These are phyloP conservation scores for Peltaster fructicola DNA, from an alignment of 2,329 filamentous ascomycete genomes.

Conservation along the genomic window DNA sequence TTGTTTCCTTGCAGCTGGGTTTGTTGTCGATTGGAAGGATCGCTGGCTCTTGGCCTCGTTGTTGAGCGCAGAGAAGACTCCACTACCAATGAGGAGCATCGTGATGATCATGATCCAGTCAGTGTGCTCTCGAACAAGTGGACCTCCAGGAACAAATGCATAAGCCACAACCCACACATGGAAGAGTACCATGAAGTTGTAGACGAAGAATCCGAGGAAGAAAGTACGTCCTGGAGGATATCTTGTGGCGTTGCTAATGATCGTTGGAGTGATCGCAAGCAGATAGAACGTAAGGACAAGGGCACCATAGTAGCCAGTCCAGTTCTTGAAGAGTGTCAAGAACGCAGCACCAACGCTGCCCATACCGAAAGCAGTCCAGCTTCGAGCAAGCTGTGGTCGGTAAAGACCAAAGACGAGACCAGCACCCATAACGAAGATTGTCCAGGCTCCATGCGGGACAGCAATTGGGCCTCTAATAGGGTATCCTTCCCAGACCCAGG, in stretches of 20 bases:
- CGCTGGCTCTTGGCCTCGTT: conserved; percentile 24
- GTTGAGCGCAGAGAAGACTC: conserved; percentile 53
- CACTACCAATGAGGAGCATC: conserved; percentile 70
- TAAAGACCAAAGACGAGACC: conserved; percentile 64
- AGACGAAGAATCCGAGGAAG: conserved; percentile 73
- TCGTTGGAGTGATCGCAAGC: conserved; percentile 57
- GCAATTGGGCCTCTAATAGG: conserved; percentile 76
- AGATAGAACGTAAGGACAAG: conserved; percentile 61
- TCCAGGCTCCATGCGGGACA: conserved; percentile 77
- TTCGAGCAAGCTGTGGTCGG: conserved; percentile 50
- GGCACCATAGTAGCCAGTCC: conserved; percentile 78
- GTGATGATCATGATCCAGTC: conserved; percentile 86
- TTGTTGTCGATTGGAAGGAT: conserved; percentile 20
- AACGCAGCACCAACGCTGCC: conserved; percentile 66
- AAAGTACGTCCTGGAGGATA: conserved; percentile 67
- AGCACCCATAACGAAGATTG: conserved; percentile 68
- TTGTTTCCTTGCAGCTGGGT: conserved; percentile 32
- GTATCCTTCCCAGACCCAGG: conserved; percentile 96
- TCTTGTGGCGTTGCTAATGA: conserved; percentile 60
- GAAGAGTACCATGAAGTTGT: conserved; percentile 90
- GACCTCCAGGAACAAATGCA: conserved; percentile 89
- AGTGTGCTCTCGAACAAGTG: conserved; percentile 79
- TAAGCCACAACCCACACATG: conserved; percentile 98
- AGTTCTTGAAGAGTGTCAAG: conserved; percentile 61
- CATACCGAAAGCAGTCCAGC: conserved; percentile 62